Evolutionary conservation across 2,329 filamentous ascomycete genomes (phyloP), one percentile per base, ranked within the genome.

Genomic region (Talaromyces marneffei): DNA sequence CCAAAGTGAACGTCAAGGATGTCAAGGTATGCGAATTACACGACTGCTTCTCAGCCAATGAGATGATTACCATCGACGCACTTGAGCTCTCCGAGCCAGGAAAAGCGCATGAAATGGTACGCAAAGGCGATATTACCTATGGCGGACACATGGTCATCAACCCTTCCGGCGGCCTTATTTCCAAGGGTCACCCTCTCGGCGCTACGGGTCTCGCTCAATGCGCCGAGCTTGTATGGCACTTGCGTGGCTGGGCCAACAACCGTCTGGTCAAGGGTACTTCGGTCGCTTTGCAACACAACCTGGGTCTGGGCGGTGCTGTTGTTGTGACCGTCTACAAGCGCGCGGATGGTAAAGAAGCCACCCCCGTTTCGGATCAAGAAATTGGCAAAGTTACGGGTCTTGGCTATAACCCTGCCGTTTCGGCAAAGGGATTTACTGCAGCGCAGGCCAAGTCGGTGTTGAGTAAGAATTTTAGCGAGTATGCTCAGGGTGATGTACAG

Each of bases 191-290:
- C 75, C 93, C 94, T 0, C 86, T 97, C 3, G 93, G 93, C 35
- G 93, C 93, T 0, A 96, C 91, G 0, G 93, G 94, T n/a, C 83
- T 97, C 57, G 94, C 93, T 12, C 93, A 97, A 78, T 97, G 92
- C 72, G 91, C 93, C 4, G 93, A 97, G 79, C 81, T 97, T 12
- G 90, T 95, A 29, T 97, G 93, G 93, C 93, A 97, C 72, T 81
- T 97, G 68, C 85, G 93, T 66, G 93, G 93, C 12, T 97, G 93
- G 93, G 93, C 93, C 20, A 96, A 94, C 77, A 97, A 97, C 80
- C 84, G 93, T 42, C 79, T 86, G 16, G 83, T 89, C 1, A 79
- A 84, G 20, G 82, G 82, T 62, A 94, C 92, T 0, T 84, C 79
- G 64, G 86, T 85, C 62, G 90, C 89, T 61, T 79, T 97, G 66